Percentiles rank a stretch among this genome's conserved stretches.
These are phyloP conservation scores for Decorospora gaudefroyi DNA, from an alignment of 2,329 filamentous ascomycete species.

Conservation along the genomic window DNA sequence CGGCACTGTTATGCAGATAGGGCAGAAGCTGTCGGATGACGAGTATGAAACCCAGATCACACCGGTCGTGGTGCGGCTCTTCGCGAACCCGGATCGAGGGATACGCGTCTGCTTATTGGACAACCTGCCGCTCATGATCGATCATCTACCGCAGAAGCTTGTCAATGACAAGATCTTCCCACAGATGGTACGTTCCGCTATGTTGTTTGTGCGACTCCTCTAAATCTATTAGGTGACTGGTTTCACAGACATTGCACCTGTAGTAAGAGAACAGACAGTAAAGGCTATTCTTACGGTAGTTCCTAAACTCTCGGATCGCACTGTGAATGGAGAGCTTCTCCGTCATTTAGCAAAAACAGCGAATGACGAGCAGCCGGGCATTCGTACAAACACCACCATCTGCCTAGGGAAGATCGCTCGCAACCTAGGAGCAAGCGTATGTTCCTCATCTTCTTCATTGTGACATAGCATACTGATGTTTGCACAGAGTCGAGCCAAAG, in stretches of 20 bases:
- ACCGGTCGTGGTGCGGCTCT: conserved; percentile 84
- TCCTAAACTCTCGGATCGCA: conserved; percentile 85
- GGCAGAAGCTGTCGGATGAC: conserved; percentile 81
- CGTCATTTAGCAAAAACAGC: conserved; percentile 92
- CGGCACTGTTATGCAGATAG: conserved; percentile 85
- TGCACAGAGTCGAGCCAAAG: conserved; percentile 75
- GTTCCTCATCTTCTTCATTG: conserved; percentile 8
- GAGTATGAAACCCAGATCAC: conserved; percentile 86
- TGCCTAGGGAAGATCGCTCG: conserved; percentile 95
- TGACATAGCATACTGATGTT: conserved; percentile 14
- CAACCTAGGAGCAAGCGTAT: conserved; percentile 70
- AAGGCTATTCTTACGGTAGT: conserved; percentile 91
- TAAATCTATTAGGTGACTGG: conserved; percentile 71
- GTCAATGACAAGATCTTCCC: conserved; percentile 98
- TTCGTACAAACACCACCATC: conserved; percentile 97
- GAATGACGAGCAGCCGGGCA: conserved; percentile 96
- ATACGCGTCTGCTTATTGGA: conserved; percentile 90
- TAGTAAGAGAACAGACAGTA: conserved; percentile 93
- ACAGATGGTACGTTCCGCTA: conserved; percentile 66
- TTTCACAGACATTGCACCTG: conserved; percentile 86
- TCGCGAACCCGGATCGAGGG: conserved; percentile 87
- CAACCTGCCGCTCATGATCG: conserved; percentile 87
- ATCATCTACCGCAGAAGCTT: conserved; percentile 81
- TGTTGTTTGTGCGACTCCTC: background rate
- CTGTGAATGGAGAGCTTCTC: conserved; percentile 89